These are phyloP conservation scores for Phytopythium cucurbitacearum DNA, from an alignment of 352 stramenopile species.

Conservation along the genomic window DNA sequence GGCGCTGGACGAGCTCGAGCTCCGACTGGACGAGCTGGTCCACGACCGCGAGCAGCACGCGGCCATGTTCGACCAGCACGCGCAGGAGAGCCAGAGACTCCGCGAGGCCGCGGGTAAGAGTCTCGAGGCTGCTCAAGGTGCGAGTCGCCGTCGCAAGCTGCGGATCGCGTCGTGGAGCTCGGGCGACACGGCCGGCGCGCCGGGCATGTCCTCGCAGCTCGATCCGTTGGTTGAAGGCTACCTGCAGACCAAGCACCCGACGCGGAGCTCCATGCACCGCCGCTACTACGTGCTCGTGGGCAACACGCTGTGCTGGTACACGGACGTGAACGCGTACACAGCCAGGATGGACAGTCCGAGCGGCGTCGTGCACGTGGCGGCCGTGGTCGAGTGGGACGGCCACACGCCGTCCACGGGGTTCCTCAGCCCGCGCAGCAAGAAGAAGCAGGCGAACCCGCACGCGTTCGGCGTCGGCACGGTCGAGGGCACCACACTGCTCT, in stretches of 20 bases:
- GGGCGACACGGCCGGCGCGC: constrained; percentile 1
- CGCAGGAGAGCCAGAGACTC: constrained; percentile 31
- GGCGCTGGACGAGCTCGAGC: constrained; percentile 17
- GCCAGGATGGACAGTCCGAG: constrained; percentile 38
- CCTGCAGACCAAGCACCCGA: constrained; percentile 60
- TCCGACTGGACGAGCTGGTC: no score
- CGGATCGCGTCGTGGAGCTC: constrained; percentile 58
- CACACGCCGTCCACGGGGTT: constrained; percentile 24
- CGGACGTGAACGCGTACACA: constrained; percentile 57
- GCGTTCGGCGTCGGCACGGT: constrained; percentile 58
- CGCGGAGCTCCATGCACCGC: constrained; percentile 58
- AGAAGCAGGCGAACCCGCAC: constrained; percentile 51
- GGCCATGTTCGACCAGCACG: constrained; percentile 16
- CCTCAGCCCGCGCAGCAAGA: constrained; percentile 19
- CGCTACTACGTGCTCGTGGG: constrained; percentile 77
- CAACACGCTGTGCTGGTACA: constrained; percentile 81
- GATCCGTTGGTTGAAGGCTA: constrained; percentile 70
- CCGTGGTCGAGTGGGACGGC: constrained; percentile 62
- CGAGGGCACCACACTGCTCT: constrained; percentile 63
- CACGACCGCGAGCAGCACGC: constrained; percentile 5
- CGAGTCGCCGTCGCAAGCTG: constrained; percentile 30
- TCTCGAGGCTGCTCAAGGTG: constrained; percentile 51
- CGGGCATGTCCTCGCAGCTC: constrained; percentile 43
- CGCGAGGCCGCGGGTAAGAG: constrained; percentile 39
- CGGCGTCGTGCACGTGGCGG: constrained; percentile 61